Evolutionary conservation across 495 filamentous ascomycete genomes (phyloP).

Genomic region (Penicillium argentinense): DNA sequence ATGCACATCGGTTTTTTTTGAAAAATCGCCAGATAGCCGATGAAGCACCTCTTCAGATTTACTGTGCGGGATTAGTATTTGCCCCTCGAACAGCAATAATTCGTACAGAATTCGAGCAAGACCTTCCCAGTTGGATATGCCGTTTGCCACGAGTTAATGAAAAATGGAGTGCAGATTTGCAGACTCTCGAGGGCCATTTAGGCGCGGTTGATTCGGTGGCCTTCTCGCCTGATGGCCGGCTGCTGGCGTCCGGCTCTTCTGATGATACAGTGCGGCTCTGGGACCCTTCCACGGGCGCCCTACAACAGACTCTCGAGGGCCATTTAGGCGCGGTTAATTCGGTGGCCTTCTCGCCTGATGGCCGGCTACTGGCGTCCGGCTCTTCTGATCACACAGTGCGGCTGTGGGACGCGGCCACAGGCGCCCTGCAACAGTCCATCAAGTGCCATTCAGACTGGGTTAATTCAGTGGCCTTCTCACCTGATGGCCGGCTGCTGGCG

Average conservation of each 20-base stretch:
- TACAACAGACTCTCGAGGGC: too few species aligned
- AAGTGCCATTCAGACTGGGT: too few species aligned
- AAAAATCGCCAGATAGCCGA: slow-evolving; percentile 30
- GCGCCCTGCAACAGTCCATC: too few species aligned
- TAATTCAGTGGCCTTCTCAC: too few species aligned
- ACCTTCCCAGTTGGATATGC: slow-evolving; percentile 17
- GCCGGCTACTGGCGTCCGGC: too few species aligned
- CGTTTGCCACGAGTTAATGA: slow-evolving; percentile 16
- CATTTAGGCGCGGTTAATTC: too few species aligned
- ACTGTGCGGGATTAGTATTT: slow-evolving; percentile 35
- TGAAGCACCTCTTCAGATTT: slow-evolving; percentile 26
- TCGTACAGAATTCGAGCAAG: slow-evolving; percentile 14
- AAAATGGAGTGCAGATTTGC: slow-evolving; percentile 16
- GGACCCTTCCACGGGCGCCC: slow-evolving; percentile 14
- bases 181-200: slow-evolving; percentile 25
- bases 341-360: too few species aligned
- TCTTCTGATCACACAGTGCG: too few species aligned
- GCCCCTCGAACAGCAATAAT: slow-evolving; percentile 30
- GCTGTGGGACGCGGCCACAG: too few species aligned
- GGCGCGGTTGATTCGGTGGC: slow-evolving; percentile 8
- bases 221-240: slow-evolving; percentile 23
- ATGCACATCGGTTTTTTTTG: slow-evolving; percentile 38
- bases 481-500: too few species aligned
- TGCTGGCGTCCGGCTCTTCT: slow-evolving; percentile 19
- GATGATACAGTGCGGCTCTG: slow-evolving; percentile 28